Evolutionary conservation across 371 early-diverging fungal species (phyloP).

Genomic region (Mucor plumbeus): DNA sequence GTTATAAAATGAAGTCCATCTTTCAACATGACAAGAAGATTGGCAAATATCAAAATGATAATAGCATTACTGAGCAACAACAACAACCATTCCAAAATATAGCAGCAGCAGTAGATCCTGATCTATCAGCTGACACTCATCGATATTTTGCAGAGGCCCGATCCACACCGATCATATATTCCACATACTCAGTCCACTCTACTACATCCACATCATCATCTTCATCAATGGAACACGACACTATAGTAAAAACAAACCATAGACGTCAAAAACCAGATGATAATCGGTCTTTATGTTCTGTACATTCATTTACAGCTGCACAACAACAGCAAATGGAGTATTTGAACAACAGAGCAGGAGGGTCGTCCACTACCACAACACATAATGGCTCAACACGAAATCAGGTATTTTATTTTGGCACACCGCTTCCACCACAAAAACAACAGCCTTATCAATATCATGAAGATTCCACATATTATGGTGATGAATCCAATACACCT

Average conservation of each 20-base stretch:
- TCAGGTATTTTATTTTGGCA: constrained; percentile 11
- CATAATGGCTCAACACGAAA: constrained; percentile 3
- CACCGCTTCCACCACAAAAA: constrained; percentile 7
- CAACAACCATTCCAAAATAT: neutral
- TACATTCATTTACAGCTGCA: neutral
- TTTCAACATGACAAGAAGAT: neutral
- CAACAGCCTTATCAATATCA: constrained; percentile 15
- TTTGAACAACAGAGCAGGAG: neutral
- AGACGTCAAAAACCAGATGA: neutral
- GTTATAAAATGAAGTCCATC: neutral
- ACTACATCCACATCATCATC: neutral
- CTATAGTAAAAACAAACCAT: neutral
- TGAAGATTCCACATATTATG: neutral
- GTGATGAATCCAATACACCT: neutral
- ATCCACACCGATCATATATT: constrained; percentile 17
- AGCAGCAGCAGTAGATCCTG: constrained; percentile 4
- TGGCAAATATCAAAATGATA: too few species aligned
- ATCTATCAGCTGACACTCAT: constrained; percentile 5
- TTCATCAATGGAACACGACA: neutral
- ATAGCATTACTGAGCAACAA: neutral
- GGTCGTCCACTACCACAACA: neutral
- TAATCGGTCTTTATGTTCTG: constrained; percentile 10
- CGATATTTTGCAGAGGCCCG: constrained; percentile 9
- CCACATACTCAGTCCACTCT: neutral
- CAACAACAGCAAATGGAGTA: constrained; percentile 1